Evolutionary conservation across 441 rosid genomes (phyloP).

Genomic region (Gossypium trilobum): DNA sequence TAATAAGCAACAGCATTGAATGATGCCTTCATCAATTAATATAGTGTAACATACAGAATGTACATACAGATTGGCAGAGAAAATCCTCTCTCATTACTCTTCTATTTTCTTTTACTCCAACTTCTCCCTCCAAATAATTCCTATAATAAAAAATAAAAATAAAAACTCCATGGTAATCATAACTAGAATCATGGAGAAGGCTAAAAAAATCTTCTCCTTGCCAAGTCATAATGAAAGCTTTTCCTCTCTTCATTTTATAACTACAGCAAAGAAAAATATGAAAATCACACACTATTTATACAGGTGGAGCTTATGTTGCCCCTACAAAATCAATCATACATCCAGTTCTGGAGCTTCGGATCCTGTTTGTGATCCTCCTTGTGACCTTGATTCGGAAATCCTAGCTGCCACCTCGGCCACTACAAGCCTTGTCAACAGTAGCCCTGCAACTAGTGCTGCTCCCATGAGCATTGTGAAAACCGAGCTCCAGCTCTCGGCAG

Average conservation of each 20-base stretch:
- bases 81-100: background rate
- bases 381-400: conserved; percentile 44
- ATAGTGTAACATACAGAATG: conserved; percentile 6
- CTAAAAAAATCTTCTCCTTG: conserved; percentile 24
- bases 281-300: conserved; percentile 12
- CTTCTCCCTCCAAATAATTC: background rate
- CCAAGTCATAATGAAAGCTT: conserved; percentile 8
- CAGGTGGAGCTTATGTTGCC: background rate
- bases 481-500: conserved; percentile 66
- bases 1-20: background rate
- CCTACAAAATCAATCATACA: conserved; percentile 16
- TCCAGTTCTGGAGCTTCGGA: conserved; percentile 20
- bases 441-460: conserved; percentile 79
- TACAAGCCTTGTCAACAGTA: conserved; percentile 65
- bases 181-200: conserved; percentile 19
- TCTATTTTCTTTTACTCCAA: background rate
- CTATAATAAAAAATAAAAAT: background rate
- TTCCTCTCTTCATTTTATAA: conserved; percentile 18
- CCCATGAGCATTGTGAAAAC: conserved; percentile 91
- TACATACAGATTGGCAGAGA: conserved; percentile 5
- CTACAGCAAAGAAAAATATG: background rate
- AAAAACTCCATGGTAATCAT: background rate
- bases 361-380: conserved; percentile 22
- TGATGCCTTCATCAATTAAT: background rate
- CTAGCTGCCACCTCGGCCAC: conserved; percentile 68